These are phyloP conservation scores for Hirsutella rhossiliensis DNA, from an alignment of 2,329 filamentous ascomycete species.

Conservation along the genomic window DNA sequence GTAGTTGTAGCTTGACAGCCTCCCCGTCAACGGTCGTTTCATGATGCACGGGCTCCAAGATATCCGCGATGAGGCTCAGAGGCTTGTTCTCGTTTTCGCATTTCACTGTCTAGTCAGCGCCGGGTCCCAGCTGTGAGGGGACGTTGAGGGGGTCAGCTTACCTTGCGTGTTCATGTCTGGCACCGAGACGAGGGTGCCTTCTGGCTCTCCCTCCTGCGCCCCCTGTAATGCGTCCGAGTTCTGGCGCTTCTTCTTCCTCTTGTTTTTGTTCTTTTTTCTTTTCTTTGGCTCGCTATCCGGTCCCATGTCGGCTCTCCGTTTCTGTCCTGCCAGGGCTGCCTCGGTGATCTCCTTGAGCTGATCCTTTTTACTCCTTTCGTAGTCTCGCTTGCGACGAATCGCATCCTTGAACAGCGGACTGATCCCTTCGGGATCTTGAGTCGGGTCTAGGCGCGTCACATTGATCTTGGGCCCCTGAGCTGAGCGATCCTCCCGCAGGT, in stretches of 20 bases:
- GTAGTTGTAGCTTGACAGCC: conserved; percentile 32
- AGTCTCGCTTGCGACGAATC: conserved; percentile 51
- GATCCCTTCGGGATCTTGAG: conserved; percentile 26
- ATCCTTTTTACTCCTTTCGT: conserved; percentile 37
- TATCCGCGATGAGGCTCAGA: conserved; percentile 21
- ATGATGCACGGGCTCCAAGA: conserved; percentile 27
- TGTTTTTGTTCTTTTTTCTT: conserved; percentile 9
- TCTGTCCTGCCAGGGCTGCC: conserved; percentile 23
- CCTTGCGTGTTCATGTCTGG: conserved; percentile 18
- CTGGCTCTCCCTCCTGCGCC: conserved; percentile 10
- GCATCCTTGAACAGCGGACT: conserved; percentile 43
- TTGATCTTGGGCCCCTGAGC: conserved; percentile 35
- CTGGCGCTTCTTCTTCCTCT: conserved; percentile 10
- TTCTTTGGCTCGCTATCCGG: conserved; percentile 11
- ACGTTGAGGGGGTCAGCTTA: conserved; percentile 4
- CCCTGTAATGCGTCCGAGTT: conserved; percentile 1
- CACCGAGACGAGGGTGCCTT: conserved; percentile 4
- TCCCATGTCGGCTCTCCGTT: conserved; percentile 21
- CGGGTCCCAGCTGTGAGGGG: neutral
- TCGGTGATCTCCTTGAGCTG: conserved; percentile 25
- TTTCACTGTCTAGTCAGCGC: conserved; percentile 21
- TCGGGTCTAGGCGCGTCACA: conserved; percentile 37
- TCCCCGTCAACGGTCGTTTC: conserved; percentile 29
- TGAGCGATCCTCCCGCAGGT: conserved; percentile 48
- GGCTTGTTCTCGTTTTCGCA: conserved; percentile 30